Percentiles rank a stretch among this genome's conserved stretches.
phyloP scores from a whole-genome alignment of 2,329 filamentous ascomycete species.

The Zasmidium cellare region DNA sequence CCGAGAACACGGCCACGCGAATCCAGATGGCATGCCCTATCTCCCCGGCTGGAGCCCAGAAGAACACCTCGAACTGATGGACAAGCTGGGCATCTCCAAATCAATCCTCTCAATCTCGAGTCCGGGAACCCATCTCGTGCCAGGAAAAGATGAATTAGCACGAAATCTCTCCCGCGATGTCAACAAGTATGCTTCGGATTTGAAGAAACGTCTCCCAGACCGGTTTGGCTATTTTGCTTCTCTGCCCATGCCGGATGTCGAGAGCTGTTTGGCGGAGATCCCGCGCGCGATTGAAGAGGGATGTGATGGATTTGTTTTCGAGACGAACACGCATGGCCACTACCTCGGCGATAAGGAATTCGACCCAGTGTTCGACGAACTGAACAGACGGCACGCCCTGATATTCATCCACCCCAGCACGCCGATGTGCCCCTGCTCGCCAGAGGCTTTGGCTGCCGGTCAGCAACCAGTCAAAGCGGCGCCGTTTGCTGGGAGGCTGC shows the following conservation, averaged over 20 bases:
- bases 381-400: slow-evolving; percentile 49
- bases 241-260: slow-evolving; percentile 53
- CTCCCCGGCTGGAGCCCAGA: slow-evolving; percentile 46
- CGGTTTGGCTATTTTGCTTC: slow-evolving; percentile 57
- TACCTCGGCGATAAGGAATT: slow-evolving; percentile 53
- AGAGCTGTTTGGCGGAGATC: slow-evolving; percentile 51
- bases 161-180: slow-evolving; percentile 41
- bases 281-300: slow-evolving; percentile 43
- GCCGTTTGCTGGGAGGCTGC: slow-evolving; percentile 40
- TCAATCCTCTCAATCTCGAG: slow-evolving; percentile 57
- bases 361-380: slow-evolving; percentile 48
- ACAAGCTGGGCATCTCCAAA: slow-evolving; percentile 49
- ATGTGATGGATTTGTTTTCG: slow-evolving; percentile 52
- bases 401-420: slow-evolving; percentile 59
- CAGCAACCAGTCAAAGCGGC: slow-evolving; percentile 33
- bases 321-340: slow-evolving; percentile 55
- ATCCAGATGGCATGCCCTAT: slow-evolving; percentile 53
- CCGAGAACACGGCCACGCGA: slow-evolving; percentile 41
- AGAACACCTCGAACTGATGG: slow-evolving; percentile 54
- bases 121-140: slow-evolving; percentile 52
- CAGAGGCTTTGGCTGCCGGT: slow-evolving; percentile 15
- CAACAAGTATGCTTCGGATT: slow-evolving; percentile 43
- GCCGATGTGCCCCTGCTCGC: slow-evolving; percentile 40
- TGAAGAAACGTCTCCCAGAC: slow-evolving; percentile 39
- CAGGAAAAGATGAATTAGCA: slow-evolving; percentile 39